Evolutionary conservation across 108 stramenopile genomes (phyloP).

Genomic region (Skeletonema tropicum): DNA sequence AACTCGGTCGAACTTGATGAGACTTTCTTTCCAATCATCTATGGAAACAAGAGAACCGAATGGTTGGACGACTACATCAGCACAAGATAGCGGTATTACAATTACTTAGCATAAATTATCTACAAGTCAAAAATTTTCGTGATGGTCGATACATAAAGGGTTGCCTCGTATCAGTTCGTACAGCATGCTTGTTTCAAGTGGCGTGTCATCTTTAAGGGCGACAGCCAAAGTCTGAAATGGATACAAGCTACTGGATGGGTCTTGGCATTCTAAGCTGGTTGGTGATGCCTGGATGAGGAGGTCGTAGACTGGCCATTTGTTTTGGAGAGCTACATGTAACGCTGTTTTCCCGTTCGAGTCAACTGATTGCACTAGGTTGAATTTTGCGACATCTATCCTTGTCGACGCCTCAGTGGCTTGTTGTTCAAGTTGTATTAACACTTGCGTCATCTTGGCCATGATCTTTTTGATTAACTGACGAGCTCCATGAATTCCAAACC

Average conservation of each 20-base stretch:
- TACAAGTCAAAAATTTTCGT: not conserved
- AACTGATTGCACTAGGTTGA: slow-evolving; percentile 18
- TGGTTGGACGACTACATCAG: slow-evolving; percentile 20
- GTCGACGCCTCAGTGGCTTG: no score
- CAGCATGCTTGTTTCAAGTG: slow-evolving; percentile 37
- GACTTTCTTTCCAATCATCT: slow-evolving; percentile 48
- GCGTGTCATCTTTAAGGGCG: not conserved
- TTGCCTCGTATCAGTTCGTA: slow-evolving; percentile 35
- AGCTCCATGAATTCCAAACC: slow-evolving; percentile 49
- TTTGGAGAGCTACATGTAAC: slow-evolving; percentile 35
- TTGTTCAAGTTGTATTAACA: not conserved
- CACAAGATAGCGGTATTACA: not conserved
- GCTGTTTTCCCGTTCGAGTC: slow-evolving; percentile 30
- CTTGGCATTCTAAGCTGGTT: slow-evolving; percentile 24
- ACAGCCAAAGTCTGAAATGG: slow-evolving; percentile 43
- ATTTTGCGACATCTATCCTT: slow-evolving; percentile 1
- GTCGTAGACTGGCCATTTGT: slow-evolving; percentile 49
- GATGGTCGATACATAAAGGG: slow-evolving; percentile 30
- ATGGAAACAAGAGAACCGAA: slow-evolving; percentile 1
- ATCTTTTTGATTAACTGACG: slow-evolving; percentile 50
- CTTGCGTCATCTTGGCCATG: slow-evolving; percentile 10
- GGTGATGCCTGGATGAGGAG: slow-evolving; percentile 27
- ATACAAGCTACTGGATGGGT: slow-evolving; percentile 36
- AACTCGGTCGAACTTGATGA: slow-evolving; percentile 24
- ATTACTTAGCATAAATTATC: not conserved